Evolutionary conservation across 345 rosid species (phyloP), one percentile per base, ranked within the genome.

Genomic region (Gossypium bickii): DNA sequence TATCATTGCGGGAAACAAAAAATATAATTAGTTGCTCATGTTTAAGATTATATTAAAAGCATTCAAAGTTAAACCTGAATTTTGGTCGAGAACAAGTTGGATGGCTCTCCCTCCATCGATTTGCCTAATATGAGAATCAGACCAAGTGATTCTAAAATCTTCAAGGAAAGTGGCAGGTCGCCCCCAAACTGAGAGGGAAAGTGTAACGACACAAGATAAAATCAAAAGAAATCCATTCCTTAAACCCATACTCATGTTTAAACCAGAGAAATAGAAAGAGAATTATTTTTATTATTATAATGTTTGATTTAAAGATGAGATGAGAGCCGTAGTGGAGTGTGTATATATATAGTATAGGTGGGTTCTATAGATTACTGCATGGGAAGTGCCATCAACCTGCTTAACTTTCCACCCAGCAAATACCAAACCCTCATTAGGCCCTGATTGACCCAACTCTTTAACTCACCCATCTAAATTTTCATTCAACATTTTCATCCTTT

Each of bases 321-420:
- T 56, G 83, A 12, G 56, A 25, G 55, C 9, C 69, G 4, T 55
- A 55, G 59, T 55, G 25, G 18, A n/a, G 59, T 55, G 25, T 55
- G 59, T 60, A 34, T 57, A 38, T 76, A 45, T 78, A 48, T 67
- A 74, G 44, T 67, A 73, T 62, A 77, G 78, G 45, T 74, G 20
- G 66, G 53, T 13, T 74, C 45, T 77, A 80, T 2, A 77, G 88
- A 82, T 49, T 22, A 80, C 74, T 65, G 59, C 78, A 77, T 64
- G 58, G 82, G 85, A 75, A 62, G 78, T 70, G 70, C 70, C 87
- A 76, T n/a, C 77, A 63, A 9, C 13, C 8, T 38, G 76, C 74
- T 82, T 83, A 70, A 84, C 86, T 85, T 89, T 90, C 91, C 68
- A 43, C 84, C 83, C 97, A 91, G 95, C 95, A 89, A 91, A 86